Evolutionary conservation across 768 basidiomycete genomes (phyloP).

Genomic region (Tulasnella calospora): DNA sequence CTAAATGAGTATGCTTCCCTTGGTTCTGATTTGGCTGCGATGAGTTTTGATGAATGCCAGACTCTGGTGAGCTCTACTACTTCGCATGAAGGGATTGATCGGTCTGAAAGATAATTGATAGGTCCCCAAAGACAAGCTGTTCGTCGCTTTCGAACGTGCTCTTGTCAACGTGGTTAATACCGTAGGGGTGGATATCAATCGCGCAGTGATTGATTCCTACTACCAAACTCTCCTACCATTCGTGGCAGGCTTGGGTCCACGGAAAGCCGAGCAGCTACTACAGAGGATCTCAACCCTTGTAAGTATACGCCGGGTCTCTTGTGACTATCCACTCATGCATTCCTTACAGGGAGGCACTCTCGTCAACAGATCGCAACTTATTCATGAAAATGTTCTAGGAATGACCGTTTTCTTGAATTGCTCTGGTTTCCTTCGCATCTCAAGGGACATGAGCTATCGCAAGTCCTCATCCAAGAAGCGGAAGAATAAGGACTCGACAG

Average conservation of each 20-base stretch:
- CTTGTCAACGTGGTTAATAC: constrained; percentile 87
- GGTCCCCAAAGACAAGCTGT: constrained; percentile 82
- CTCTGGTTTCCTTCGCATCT: constrained; percentile 83
- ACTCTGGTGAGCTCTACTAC: constrained; percentile 57
- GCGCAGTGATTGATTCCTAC: constrained; percentile 80
- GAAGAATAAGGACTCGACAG: constrained; percentile 40
- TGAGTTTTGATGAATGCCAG: constrained; percentile 81
- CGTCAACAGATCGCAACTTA: constrained; percentile 81
- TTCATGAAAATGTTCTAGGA: constrained; percentile 71
- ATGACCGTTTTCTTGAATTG: constrained; percentile 90
- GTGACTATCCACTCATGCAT: constrained; percentile 14
- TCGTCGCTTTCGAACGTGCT: constrained; percentile 73
- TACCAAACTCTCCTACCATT: constrained; percentile 85
- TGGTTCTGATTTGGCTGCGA: constrained; percentile 74
- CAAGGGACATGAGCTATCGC: constrained; percentile 57
- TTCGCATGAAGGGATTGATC: constrained; percentile 15
- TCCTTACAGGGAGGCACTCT: constrained; percentile 72
- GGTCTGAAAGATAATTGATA: constrained; percentile 35
- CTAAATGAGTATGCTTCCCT: constrained; percentile 91
- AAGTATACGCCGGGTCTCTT: constrained; percentile 34
- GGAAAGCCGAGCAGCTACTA: constrained; percentile 81
- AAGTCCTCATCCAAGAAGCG: constrained; percentile 56
- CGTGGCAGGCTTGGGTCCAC: constrained; percentile 87
- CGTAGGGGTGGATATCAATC: constrained; percentile 95
- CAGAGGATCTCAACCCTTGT: constrained; percentile 76